Percentiles rank a stretch among this genome's conserved stretches.
Evolutionary conservation across 768 basidiomycete species (phyloP).

Genomic region (Tylopilus felleus): DNA sequence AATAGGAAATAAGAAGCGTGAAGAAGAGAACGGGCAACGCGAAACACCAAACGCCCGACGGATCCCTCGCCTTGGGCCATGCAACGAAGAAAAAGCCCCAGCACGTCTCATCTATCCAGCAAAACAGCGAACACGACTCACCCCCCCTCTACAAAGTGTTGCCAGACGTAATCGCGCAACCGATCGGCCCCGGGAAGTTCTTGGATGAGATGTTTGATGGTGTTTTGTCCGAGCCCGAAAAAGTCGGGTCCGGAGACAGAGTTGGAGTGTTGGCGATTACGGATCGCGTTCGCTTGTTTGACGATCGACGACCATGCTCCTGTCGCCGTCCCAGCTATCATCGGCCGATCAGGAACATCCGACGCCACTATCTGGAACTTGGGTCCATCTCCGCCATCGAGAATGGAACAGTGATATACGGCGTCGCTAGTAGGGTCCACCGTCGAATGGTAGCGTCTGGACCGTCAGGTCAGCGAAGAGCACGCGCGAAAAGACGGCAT

Average conservation of each 20-base stretch:
- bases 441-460: conserved; percentile 76
- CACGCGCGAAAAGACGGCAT: not conserved
- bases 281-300: conserved; percentile 75
- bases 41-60: conserved; percentile 3
- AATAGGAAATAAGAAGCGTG: conserved; percentile 27
- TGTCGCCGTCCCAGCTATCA: conserved; percentile 84
- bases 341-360: conserved; percentile 65
- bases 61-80: conserved; percentile 10
- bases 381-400: conserved; percentile 81
- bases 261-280: conserved; percentile 80
- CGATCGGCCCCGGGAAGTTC: conserved; percentile 71
- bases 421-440: conserved; percentile 62
- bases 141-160: conserved; percentile 83
- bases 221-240: conserved; percentile 83
- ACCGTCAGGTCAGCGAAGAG: conserved; percentile 2
- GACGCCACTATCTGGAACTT: conserved; percentile 81
- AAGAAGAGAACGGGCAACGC: conserved; percentile 17
- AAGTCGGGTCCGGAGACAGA: conserved; percentile 88
- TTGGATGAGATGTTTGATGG: conserved; percentile 88
- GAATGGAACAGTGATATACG: conserved; percentile 78
- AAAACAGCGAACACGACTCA: conserved; percentile 40
- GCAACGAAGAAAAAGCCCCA: not conserved
- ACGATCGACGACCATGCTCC: conserved; percentile 86
- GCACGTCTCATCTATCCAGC: conserved; percentile 1
- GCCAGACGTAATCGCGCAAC: conserved; percentile 81